Evolutionary conservation across 78 protist species (phyloP), one percentile per base, ranked within the genome.

Genomic region (Dictyostelium brefeldianum): DNA sequence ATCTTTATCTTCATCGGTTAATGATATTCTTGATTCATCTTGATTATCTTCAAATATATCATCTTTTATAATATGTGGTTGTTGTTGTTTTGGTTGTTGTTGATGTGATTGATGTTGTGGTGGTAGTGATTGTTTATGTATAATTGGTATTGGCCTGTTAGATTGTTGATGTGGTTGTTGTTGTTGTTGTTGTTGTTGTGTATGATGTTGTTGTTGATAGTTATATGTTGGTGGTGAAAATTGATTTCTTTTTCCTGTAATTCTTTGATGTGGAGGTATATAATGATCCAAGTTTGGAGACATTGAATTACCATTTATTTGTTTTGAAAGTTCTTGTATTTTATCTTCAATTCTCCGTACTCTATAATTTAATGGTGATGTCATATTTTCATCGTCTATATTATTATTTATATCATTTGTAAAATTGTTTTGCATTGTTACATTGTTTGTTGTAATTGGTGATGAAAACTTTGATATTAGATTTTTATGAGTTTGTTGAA

Each of bases 1-100:
- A 31, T 78, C 71, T 22, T 14, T 20, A 10, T 53, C 82, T 43
- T 54, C 73, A 41, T 84, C 46, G 18, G 73, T 15, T 56, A 84
- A 3, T 31, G 27, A 7, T 4, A 67, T 7, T 56, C 59, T 15
- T 1, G 50, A 18, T 0, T 46, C 25, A 8, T 43, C 51, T 27
- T 31, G 50, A 22, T 6, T 54, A 15, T 74, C 81, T 5, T 57
- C 59, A 62, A 62, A 62, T 25, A 25, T 17, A 62, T 62, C 70
- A 25, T 62, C 70, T 62, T 62, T 62, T 62, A 17, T 25, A 62
- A 11, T 62, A 17, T 22, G 20, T 50, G 50, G 41, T 29, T 48
- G 85, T 1, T 80, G 75, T 46, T 80, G 85, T 18, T 25, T 73
- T 15, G 9, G 18, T 9, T 73, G 57, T 27, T 47, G 57, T 18